Conservation (phyloP, 2,329 filamentous ascomycete species). For the Penicillium fuscoglaucum region DNA sequence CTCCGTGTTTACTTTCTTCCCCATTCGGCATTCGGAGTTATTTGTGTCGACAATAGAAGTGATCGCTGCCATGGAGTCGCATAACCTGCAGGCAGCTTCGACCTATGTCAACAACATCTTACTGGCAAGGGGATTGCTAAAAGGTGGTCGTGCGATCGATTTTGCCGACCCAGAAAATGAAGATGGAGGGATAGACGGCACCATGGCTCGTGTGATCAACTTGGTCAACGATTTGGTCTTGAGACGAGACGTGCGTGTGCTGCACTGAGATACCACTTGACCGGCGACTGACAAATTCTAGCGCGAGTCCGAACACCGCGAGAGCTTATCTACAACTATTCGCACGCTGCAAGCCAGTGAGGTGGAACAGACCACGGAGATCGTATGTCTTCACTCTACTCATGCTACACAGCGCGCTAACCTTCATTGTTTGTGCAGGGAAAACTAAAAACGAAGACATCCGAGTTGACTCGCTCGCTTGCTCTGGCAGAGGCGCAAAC, state of each 20-base stretch:
- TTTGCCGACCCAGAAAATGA: constrained; percentile 72
- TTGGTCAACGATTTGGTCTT: constrained; percentile 91
- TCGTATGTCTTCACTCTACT: constrained; percentile 48
- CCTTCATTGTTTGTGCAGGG: constrained; percentile 38
- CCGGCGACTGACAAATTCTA: constrained; percentile 40
- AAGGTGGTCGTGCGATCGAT: constrained; percentile 64
- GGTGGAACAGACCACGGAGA: constrained; percentile 69
- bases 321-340: constrained; percentile 76
- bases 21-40: constrained; percentile 33
- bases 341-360: constrained; percentile 74
- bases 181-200: constrained; percentile 61
- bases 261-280: background rate
- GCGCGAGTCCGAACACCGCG: constrained; percentile 87
- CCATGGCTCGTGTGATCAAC: constrained; percentile 85
- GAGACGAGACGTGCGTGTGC: constrained; percentile 72
- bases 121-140: constrained; percentile 62
- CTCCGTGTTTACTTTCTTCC: constrained; percentile 48
- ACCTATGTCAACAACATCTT: constrained; percentile 66
- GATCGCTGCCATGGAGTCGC: constrained; percentile 43
- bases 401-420: background rate
- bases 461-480: constrained; percentile 58
- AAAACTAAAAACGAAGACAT: constrained; percentile 55
- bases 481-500: constrained; percentile 68
- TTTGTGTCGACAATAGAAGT: constrained; percentile 17
- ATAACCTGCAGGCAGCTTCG: constrained; percentile 61